Conservation (phyloP, 495 filamentous ascomycete genomes). For the Xylaria venustula region DNA sequence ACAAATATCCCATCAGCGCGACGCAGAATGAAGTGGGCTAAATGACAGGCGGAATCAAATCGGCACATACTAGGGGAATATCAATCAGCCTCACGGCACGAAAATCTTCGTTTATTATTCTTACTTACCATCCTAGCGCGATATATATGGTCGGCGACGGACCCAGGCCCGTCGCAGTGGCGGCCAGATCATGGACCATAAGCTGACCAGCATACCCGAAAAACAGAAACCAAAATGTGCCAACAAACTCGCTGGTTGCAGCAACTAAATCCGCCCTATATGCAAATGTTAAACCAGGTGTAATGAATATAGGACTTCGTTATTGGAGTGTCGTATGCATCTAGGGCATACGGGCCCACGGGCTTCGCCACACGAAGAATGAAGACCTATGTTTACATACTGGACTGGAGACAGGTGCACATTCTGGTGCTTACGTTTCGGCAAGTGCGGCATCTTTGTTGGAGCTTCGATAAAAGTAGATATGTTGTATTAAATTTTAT, state of each 20-base stretch:
- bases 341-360: too few species aligned
- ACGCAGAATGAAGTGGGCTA: neutral
- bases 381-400: neutral
- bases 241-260: slow-evolving; percentile 43
- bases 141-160: slow-evolving; percentile 24
- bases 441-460: neutral
- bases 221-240: slow-evolving; percentile 54
- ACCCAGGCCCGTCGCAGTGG: slow-evolving; percentile 11
- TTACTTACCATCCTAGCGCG: slow-evolving; percentile 22
- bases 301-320: too few species aligned
- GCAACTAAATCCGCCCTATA: slow-evolving; percentile 30
- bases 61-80: slow-evolving; percentile 51
- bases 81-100: neutral
- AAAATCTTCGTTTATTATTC: neutral
- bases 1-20: neutral
- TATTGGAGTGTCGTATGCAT: too few species aligned
- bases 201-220: slow-evolving; percentile 45
- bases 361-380: too few species aligned
- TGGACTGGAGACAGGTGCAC: neutral
- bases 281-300: neutral
- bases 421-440: neutral
- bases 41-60: too few species aligned
- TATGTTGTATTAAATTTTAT: neutral
- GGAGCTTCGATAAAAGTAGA: neutral
- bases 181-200: slow-evolving; percentile 30